Conservation (phyloP, 768 basidiomycete species). For the Leccinum rimulosum region DNA sequence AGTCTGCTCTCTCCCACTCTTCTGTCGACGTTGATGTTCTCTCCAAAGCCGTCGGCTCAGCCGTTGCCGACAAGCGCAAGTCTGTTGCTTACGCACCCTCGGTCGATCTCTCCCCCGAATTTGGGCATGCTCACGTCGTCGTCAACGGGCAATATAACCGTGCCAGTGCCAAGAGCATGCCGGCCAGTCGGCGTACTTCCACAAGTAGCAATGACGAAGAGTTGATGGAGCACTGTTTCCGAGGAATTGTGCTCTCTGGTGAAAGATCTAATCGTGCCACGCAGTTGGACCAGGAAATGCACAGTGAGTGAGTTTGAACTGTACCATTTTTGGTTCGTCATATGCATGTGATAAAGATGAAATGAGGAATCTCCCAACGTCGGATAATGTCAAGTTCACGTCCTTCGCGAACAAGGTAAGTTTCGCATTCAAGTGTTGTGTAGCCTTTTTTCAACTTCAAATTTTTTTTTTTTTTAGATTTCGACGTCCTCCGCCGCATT, state of each 20-base stretch:
- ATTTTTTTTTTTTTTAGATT: constrained; percentile 43
- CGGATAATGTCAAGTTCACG: constrained; percentile 84
- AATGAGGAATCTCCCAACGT: constrained; percentile 83
- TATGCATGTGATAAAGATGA: constrained; percentile 54
- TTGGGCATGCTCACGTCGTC: constrained; percentile 40
- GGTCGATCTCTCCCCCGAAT: no score
- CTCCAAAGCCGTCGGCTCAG: constrained; percentile 66
- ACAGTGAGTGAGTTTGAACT: constrained; percentile 62
- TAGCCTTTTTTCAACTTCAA: constrained; percentile 4
- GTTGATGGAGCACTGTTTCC: constrained; percentile 69
- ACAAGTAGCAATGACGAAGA: constrained; percentile 87
- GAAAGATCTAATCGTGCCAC: constrained; percentile 58
- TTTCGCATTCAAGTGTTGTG: constrained; percentile 4
- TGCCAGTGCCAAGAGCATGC: constrained; percentile 88
- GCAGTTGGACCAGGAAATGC: constrained; percentile 90
- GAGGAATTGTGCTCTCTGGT: constrained; percentile 65
- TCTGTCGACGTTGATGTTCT: constrained; percentile 60
- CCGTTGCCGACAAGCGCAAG: constrained; percentile 74
- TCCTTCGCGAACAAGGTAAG: constrained; percentile 65
- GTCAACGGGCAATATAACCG: constrained; percentile 59
- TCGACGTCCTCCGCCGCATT: constrained; percentile 89
- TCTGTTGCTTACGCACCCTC: constrained; percentile 83
- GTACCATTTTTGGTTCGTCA: constrained; percentile 5
- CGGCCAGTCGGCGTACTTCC: constrained; percentile 85
- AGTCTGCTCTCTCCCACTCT: constrained; percentile 45